Base-by-base conservation (phyloP, 805 yeast species). In the Cyberlindnera veronae region DNA sequence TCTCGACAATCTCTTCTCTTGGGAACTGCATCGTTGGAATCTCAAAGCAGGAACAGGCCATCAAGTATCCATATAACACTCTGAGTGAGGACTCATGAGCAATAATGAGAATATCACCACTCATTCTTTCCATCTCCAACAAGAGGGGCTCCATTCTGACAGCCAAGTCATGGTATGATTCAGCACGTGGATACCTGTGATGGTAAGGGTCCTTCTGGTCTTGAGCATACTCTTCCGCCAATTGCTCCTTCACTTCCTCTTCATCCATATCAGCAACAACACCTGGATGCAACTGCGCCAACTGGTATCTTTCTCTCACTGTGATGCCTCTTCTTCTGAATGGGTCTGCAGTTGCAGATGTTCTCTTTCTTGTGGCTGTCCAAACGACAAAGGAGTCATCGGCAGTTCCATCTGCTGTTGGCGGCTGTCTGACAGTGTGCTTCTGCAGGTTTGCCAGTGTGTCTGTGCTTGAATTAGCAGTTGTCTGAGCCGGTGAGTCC, bases 151-250 rank as follows among this genome's bases (percentile, higher is more conserved):
- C 99, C 66, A 93, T 76, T 53, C 96, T 79, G 27, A 93, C 83
- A 0, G 99, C 98, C 42, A 93, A 72, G 62, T 93, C 99, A 63
- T 93, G 99, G 58, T 89, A 93, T 36, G 95, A 85, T 65, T 93
- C 99, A 0, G 95, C 88, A 36, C 98, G 72, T 3, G 96, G 86
- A 58, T 77, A 93, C 44, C 99, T 71, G 58, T 84, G 91, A 63
- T 93, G 97, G 58, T 93, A 93, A 2, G 96, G 96, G 60, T 91
- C 97, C 44, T 69, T 63, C 42, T 64, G 41, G 57, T 79, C 84
- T 51, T 74, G 79, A 45, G 68, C 72, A 57, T 73, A 84, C 49
- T 90, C 96, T 2, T 69, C 72, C 0, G 95, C 93, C 57, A 68
- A 87, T 46, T 68, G 67, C 28, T 60, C 58, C 49, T 71, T 61